Evolutionary conservation across 345 rosid genomes (phyloP), one percentile per base, ranked within the genome.

Genomic region (Linum lewisii): DNA sequence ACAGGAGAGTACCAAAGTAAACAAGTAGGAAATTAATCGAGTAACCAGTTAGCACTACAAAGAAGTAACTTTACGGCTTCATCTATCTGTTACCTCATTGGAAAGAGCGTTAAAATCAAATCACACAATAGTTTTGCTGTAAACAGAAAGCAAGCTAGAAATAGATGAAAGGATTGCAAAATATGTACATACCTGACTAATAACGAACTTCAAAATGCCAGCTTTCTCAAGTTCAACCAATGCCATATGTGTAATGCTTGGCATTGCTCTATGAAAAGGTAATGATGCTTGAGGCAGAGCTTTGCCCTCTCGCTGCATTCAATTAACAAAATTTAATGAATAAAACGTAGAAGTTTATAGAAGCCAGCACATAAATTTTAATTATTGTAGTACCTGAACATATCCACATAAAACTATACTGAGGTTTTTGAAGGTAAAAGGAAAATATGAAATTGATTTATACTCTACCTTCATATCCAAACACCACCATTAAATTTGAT

Each of bases 261-360:
- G 97, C 89, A 89, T 85, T 57, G 95, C 99, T 55, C 95, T 94
- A 77, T 93, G 97, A 77, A 89, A 93, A 4, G 95, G 94, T 51
- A 93, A 75, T 20, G 97, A 89, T 63, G 99, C 87, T 76, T 83
- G 84, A 7, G 97, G 99, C 66, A 93, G 73, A 57, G 90, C 76
- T 72, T 80, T 87, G 21, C 97, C 99, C 70, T 93, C 91, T 9
- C 85, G 94, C 97, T 89, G 82, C 66, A 77, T 45, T 61, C 58
- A 61, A 7, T 21, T 25, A 51, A 54, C 34, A 21, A 36, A 26
- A 22, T 18, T 49, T 20, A 23, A 21, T 63, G 52, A 2, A 22
- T 2, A 9, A 24, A 26, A 21, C 21, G 6, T 36, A 29, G 54
- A 51, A 20, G 53, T 18, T 18, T 51, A 21, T 18, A 21, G 54